phyloP scores from a whole-genome alignment of 2,329 filamentous ascomycete genomes.

The Leptographium wingfieldii region DNA sequence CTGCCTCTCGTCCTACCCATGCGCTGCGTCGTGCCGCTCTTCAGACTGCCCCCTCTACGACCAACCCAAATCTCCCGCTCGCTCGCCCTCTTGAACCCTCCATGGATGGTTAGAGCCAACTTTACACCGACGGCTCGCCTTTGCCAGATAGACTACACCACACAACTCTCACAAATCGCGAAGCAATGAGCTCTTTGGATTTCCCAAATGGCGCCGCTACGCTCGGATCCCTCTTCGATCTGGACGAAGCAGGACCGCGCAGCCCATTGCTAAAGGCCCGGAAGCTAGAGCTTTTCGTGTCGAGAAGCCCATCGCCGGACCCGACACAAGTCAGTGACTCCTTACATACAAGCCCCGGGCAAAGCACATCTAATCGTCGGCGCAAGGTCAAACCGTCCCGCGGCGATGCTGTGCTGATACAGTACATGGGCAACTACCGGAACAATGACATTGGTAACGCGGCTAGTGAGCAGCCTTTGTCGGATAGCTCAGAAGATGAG shows the following conservation, averaged over 20 bases:
- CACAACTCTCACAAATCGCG: not conserved
- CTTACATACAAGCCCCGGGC: constrained; percentile 19
- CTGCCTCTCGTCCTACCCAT: not conserved
- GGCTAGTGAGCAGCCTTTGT: constrained; percentile 41
- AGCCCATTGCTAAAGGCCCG: constrained; percentile 24
- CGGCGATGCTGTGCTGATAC: constrained; percentile 56
- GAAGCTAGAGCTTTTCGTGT: constrained; percentile 33
- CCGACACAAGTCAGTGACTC: constrained; percentile 28
- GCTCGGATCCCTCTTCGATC: constrained; percentile 8
- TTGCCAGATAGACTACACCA: not conserved
- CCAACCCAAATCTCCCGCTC: not conserved
- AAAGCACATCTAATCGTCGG: constrained; percentile 38
- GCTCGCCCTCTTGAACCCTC: constrained; percentile 1
- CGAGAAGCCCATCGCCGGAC: constrained; percentile 36
- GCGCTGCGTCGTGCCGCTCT: not conserved
- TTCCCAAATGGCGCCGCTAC: not conserved
- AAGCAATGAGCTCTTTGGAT: not conserved
- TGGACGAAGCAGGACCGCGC: constrained; percentile 28
- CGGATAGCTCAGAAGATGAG: constrained; percentile 1
- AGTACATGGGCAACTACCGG: constrained; percentile 49
- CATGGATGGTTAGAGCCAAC: constrained; percentile 19
- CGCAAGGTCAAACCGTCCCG: constrained; percentile 42
- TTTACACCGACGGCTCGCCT: not conserved
- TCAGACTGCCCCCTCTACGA: not conserved
- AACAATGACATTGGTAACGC: constrained; percentile 49